Conservation (phyloP, 78 protist genomes). For the Pelomyxa schiedti region DNA sequence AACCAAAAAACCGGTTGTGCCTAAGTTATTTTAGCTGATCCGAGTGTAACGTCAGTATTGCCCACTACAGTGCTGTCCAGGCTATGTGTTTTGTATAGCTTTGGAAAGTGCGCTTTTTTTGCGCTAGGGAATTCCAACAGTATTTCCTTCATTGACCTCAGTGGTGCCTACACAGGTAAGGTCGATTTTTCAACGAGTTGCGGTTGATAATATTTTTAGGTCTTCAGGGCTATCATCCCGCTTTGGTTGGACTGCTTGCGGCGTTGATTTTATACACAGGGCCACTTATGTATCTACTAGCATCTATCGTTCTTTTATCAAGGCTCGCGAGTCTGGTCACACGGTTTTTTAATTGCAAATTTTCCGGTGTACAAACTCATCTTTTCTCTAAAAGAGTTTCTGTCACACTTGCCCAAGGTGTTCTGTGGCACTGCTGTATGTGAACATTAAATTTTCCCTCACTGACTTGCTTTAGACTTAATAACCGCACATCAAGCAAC, state of each 20-base stretch:
- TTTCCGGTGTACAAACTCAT: no score
- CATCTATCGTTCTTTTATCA: background rate
- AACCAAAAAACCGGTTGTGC: no score
- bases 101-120: constrained; percentile 46
- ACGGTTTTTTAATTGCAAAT: constrained; percentile 27
- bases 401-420: no score
- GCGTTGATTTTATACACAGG: constrained; percentile 30
- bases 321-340: constrained; percentile 10
- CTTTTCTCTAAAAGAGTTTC: no score
- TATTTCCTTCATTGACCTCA: constrained; percentile 46
- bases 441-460: no score
- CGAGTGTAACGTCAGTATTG: background rate
- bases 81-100: constrained; percentile 8
- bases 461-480: no score
- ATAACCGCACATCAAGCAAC: no score
- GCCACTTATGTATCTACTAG: constrained; percentile 26
- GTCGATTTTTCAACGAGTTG: no score
- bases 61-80: background rate
- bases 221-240: background rate
- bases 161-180: constrained; percentile 61
- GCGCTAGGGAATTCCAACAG: constrained; percentile 58
- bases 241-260: constrained; percentile 27
- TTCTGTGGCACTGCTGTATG: no score
- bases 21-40: no score
- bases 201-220: constrained; percentile 18